A percentile compares a stretch with the other conserved stretches of the same genome.
phyloP scores from a whole-genome alignment of 1,284 basidiomycete species.

The Leccinum proliferum region DNA sequence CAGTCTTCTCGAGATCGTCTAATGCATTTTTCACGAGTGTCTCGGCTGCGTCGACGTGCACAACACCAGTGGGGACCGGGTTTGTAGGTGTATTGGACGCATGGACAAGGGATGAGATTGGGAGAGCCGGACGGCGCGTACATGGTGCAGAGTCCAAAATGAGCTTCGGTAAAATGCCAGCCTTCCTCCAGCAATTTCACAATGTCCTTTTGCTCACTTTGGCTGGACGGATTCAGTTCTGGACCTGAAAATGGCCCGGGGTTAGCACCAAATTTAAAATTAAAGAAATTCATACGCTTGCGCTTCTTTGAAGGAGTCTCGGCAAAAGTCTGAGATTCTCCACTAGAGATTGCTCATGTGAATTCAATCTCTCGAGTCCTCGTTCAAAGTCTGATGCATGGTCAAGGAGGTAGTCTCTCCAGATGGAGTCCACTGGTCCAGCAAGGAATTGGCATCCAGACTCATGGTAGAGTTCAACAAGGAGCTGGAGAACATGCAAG shows the following conservation, averaged over 20 bases:
- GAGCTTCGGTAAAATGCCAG: too few relatives aligned
- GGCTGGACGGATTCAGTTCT: neutral
- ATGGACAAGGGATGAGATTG: neutral
- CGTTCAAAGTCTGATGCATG: neutral
- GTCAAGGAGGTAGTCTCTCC: neutral
- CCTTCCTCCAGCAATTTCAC: neutral
- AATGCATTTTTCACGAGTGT: neutral
- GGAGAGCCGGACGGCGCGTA: neutral
- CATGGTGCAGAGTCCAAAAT: too few relatives aligned
- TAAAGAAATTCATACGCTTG: neutral
- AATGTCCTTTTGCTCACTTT: neutral
- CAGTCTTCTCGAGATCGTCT: neutral
- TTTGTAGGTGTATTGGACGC: neutral
- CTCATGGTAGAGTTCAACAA: too few relatives aligned
- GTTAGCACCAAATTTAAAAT: neutral
- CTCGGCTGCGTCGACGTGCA: neutral
- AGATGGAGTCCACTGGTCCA: too few relatives aligned
- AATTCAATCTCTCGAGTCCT: neutral
- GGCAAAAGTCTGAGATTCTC: neutral
- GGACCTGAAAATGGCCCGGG: neutral
- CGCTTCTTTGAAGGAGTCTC: neutral
- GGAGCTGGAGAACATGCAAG: too few relatives aligned
- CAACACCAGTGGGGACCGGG: neutral
- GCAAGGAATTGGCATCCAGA: too few relatives aligned
- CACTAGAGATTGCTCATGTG: neutral